Conservation (phyloP, 78 protist species). For the Dictyostelium intermedium region DNA sequence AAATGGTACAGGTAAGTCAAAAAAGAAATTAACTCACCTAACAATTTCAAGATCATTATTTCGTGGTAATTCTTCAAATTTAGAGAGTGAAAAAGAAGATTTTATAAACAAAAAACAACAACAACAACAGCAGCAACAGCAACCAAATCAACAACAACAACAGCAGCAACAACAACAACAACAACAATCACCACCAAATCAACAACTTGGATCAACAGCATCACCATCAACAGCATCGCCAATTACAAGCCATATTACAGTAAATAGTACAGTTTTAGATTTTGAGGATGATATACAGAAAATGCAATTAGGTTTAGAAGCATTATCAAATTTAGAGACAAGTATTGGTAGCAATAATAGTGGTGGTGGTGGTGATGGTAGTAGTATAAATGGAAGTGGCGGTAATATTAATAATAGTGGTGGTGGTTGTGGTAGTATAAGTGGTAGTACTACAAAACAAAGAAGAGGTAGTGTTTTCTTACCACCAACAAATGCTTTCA, state of each 20-base stretch:
- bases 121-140: background rate
- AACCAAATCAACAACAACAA: background rate
- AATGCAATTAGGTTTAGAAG: background rate
- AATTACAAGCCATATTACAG: conserved; percentile 6
- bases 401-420: background rate
- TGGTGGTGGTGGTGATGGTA: background rate
- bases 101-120: conserved; percentile 9
- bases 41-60: conserved; percentile 16
- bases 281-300: conserved; percentile 43
- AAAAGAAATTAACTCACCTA: background rate
- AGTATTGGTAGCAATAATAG: background rate
- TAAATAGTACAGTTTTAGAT: conserved; percentile 2
- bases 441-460: background rate
- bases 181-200: background rate
- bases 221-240: background rate
- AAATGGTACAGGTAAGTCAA: background rate
- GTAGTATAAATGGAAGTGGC: background rate
- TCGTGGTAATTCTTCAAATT: conserved; percentile 36
- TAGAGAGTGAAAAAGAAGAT: conserved; percentile 6
- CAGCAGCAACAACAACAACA: background rate
- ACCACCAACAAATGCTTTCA: conserved; percentile 27
- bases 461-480: conserved; percentile 28
- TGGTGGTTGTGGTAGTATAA: background rate
- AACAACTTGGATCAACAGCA: background rate
- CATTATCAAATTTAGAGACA: background rate